Percentiles rank a stretch among this genome's conserved stretches.
Conservation (phyloP, 257 asterid species). For the Nicotiana noctiflora region DNA sequence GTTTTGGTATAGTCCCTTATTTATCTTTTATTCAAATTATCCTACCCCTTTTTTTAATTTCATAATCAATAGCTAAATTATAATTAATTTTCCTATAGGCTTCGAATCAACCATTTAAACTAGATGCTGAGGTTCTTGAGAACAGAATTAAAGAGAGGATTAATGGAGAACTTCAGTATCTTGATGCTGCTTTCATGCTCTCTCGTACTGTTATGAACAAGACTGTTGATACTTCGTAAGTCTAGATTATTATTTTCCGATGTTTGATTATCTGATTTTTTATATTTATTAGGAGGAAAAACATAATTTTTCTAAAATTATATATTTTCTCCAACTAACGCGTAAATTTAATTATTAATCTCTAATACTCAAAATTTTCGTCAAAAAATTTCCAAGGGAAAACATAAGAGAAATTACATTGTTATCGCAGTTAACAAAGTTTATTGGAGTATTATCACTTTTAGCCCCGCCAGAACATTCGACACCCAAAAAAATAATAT, state of each 20-base stretch:
- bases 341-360: no score
- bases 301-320: no score
- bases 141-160: constrained; percentile 72
- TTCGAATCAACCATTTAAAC: constrained; percentile 69
- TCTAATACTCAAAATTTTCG: no score
- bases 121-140: constrained; percentile 67
- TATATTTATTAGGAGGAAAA: no score
- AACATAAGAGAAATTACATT: no score
- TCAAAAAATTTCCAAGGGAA: no score
- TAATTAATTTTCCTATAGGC: constrained; percentile 34
- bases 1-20: constrained; percentile 42
- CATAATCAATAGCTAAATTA: not conserved
- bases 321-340: no score
- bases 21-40: not conserved
- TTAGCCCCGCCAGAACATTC: no score
- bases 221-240: constrained; percentile 70
- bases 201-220: constrained; percentile 80
- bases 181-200: constrained; percentile 73
- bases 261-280: not conserved
- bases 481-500: no score
- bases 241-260: not conserved
- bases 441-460: no score
- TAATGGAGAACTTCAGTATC: constrained; percentile 68
- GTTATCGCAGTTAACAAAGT: no score
- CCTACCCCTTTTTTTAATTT: not conserved